A percentile compares a stretch with the other conserved stretches of the same genome.
Conservation (phyloP, 306 rosid species). For the Erythrophleum fordii region DNA sequence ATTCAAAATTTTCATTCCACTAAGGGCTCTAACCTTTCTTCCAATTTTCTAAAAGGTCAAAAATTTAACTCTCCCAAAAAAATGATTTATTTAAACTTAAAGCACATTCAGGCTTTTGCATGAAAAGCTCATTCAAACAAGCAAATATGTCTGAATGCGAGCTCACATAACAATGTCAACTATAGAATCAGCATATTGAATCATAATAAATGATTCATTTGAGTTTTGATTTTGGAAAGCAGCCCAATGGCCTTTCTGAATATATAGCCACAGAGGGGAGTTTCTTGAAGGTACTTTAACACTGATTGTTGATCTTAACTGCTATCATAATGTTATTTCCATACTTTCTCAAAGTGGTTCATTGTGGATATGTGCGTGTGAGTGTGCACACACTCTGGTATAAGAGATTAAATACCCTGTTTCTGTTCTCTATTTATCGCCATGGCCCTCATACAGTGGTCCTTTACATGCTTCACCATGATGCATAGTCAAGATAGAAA, state of each 20-base stretch:
- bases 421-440: neutral
- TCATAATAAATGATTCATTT: neutral
- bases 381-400: no score
- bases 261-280: neutral
- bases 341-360: neutral
- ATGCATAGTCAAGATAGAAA: neutral
- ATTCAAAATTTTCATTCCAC: no score
- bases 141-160: neutral
- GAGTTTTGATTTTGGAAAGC: neutral
- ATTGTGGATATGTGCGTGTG: neutral
- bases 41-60: no score
- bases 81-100: neutral
- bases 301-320: neutral
- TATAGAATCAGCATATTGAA: neutral
- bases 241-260: neutral
- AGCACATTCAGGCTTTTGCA: neutral
- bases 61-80: no score
- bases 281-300: neutral
- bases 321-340: neutral
- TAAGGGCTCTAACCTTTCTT: no score
- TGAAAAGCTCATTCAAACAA: neutral
- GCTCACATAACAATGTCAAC: neutral
- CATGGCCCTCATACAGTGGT: neutral
- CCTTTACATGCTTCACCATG: neutral
- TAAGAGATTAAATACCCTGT: neutral